These are phyloP conservation scores for Vigna angularis DNA, from an alignment of 306 rosid genomes.

Conservation along the genomic window DNA sequence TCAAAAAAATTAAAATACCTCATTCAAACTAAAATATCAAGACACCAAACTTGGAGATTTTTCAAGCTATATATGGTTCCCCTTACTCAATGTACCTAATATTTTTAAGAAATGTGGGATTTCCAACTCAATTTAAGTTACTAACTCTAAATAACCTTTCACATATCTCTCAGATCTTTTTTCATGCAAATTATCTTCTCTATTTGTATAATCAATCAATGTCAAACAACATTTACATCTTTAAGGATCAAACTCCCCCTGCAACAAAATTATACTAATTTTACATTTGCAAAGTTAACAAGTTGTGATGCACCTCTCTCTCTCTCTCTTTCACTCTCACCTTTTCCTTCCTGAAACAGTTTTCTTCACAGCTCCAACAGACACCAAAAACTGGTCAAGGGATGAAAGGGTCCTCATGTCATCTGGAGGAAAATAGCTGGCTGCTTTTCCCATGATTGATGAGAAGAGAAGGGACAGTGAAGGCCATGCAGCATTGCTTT, in stretches of 20 bases:
- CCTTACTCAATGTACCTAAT: too few species aligned
- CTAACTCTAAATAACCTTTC: not conserved
- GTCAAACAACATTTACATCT: conserved; percentile 41
- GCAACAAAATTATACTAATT: conserved; percentile 43
- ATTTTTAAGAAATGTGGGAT: too few species aligned
- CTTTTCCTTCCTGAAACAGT: conserved; percentile 82
- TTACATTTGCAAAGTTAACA: conserved; percentile 41
- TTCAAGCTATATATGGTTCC: too few species aligned
- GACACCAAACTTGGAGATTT: too few species aligned
- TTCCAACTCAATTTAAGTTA: too few species aligned
- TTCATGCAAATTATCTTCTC: conserved; percentile 12
- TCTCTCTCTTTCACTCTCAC: not conserved
- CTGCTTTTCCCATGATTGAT: conserved; percentile 89
- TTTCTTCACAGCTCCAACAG: conserved; percentile 92
- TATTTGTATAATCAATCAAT: conserved; percentile 12
- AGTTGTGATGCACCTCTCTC: conserved; percentile 35
- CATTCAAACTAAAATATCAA: too few species aligned
- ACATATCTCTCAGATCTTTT: not conserved
- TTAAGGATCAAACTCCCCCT: conserved; percentile 34
- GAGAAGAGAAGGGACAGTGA: conserved; percentile 75
- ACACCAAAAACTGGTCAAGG: conserved; percentile 84
- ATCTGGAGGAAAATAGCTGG: conserved; percentile 93
- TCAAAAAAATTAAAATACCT: too few species aligned
- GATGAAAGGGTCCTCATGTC: conserved; percentile 97
- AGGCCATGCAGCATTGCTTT: conserved; percentile 58